Base-by-base conservation (phyloP, 1,284 basidiomycete species). In the Cutaneotrichosporon mucoides region DNA sequence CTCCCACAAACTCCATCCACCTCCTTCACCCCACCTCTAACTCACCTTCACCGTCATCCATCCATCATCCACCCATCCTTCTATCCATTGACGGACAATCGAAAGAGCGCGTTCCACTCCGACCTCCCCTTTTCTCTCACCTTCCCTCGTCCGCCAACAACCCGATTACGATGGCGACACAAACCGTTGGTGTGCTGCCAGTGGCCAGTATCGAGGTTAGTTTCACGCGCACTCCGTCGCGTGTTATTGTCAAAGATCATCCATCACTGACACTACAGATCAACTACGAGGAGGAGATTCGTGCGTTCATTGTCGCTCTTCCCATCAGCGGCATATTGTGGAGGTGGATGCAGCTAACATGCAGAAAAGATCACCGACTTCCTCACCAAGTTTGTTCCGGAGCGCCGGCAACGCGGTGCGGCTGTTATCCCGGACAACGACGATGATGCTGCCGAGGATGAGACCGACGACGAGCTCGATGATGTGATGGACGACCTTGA, bases 391-490 rank as follows among this genome's bases (percentile, higher is more conserved):
- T 79, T 69, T 56, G 72, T 74, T 3, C 10, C 69, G 61, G 15
- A 61, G 60, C 33, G 65, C 68, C 52, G 53, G 5, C 54, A 63
- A 40, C 49, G 67, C 42, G 36, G 45, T 10, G 24, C 8, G 34
- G 40, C 59, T 33, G 56, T 61, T 34, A 51, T 71, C 34, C 69
- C 70, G 1, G 59, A 73, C 43, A 73, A 77, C 40, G 66, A 24
- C 24, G 24, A 67, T 35, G 60, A 52, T 3, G 70, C 60, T 11
- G 71, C 69, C 65, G 80, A 92, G 57, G 82, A 84, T 62, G 84
- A 90, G 56, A 86, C 86, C 16, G 85, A 87, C 65, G 85, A 90
- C 68, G 84, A 85, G 61, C 53, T 74, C 24, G 70, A 68, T 48
- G 66, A 76, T 55, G 75, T 67, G 34, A 57, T 76, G 57, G 79